These are phyloP conservation scores for Talaromyces borbonicus DNA, from an alignment of 495 filamentous ascomycete species.

Conservation along the genomic window DNA sequence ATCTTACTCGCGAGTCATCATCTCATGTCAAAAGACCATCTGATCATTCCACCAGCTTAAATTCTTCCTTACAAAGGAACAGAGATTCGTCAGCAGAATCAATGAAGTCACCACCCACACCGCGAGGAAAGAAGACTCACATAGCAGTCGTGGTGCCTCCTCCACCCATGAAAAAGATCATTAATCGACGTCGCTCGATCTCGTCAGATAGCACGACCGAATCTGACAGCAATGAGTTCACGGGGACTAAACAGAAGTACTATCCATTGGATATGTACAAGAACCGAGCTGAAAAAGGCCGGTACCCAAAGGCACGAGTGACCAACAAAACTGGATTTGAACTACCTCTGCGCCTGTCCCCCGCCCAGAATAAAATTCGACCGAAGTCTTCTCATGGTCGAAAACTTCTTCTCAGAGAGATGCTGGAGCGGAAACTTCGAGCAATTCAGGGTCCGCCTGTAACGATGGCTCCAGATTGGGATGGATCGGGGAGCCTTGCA, in stretches of 20 bases:
- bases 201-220: constrained; percentile 7
- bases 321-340: neutral
- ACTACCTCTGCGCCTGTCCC: neutral
- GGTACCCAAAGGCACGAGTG: neutral
- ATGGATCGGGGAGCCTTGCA: constrained; percentile 13
- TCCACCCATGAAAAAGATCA: neutral
- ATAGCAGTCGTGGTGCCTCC: neutral
- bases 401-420: constrained; percentile 6
- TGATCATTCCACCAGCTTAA: too few species aligned
- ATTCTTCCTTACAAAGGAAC: too few species aligned
- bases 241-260: constrained; percentile 4
- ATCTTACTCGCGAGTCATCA: too few species aligned
- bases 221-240: constrained; percentile 3
- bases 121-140: too few species aligned
- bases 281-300: neutral
- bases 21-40: too few species aligned
- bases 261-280: constrained; percentile 2
- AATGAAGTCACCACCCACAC: too few species aligned
- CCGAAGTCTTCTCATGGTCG: neutral
- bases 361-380: neutral
- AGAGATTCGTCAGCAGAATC: too few species aligned
- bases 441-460: constrained; percentile 22
- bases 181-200: neutral
- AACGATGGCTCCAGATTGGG: constrained; percentile 10
- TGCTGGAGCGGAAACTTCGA: constrained; percentile 17